These are phyloP conservation scores for Termitomyces sp. DNA, from an alignment of 768 basidiomycete species.

Conservation along the genomic window DNA sequence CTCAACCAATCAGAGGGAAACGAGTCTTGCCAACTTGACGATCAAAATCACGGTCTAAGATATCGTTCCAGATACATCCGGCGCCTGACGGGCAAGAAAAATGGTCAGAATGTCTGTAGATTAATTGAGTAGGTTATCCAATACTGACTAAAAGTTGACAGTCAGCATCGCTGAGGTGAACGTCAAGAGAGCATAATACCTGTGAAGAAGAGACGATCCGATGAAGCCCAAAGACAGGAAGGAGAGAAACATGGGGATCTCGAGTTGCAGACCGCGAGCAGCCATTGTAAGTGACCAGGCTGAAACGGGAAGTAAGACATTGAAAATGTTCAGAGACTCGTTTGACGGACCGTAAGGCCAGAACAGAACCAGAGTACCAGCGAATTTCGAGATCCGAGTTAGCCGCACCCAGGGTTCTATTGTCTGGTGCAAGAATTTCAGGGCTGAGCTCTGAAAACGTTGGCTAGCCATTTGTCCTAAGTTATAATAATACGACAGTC, in stretches of 20 bases:
- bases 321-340: not conserved
- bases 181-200: not conserved
- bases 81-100: slow-evolving; percentile 5
- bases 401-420: slow-evolving; percentile 16
- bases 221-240: slow-evolving; percentile 12
- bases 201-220: slow-evolving; percentile 14
- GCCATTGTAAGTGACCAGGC: slow-evolving; percentile 17
- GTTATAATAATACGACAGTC: not conserved
- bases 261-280: slow-evolving; percentile 10
- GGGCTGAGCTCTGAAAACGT: slow-evolving; percentile 4
- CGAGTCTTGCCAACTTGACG: slow-evolving; percentile 27
- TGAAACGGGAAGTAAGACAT: not conserved
- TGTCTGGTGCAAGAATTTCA: slow-evolving; percentile 5
- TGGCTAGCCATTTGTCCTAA: slow-evolving; percentile 2
- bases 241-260: slow-evolving; percentile 4
- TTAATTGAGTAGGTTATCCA: not conserved
- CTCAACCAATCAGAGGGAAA: not conserved
- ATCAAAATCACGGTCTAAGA: slow-evolving; percentile 25
- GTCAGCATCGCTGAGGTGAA: not conserved
- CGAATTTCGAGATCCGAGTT: slow-evolving; percentile 15
- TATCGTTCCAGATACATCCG: slow-evolving; percentile 22
- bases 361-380: slow-evolving; percentile 17
- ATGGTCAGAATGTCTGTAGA: not conserved
- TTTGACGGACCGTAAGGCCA: slow-evolving; percentile 13
- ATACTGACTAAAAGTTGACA: slow-evolving; percentile 8